Evolutionary conservation across 495 filamentous ascomycete genomes (phyloP).

Genomic region (Trichoderma orchidacearum): DNA sequence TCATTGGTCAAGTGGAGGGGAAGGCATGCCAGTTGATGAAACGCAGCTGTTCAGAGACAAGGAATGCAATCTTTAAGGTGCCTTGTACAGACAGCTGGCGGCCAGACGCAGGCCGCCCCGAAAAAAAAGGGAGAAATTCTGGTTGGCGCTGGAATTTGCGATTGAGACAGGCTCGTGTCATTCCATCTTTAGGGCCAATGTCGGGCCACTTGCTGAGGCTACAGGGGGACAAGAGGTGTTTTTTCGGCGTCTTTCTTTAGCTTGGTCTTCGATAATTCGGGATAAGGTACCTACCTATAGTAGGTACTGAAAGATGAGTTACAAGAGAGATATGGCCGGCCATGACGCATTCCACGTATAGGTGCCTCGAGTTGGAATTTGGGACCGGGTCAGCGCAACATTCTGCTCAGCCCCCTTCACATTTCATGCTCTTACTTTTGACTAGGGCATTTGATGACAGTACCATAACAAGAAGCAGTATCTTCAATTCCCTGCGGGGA

Average conservation of each 20-base stretch:
- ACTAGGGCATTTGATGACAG: too few species aligned
- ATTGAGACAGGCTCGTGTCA: neutral
- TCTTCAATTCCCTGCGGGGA: too few species aligned
- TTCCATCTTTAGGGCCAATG: neutral
- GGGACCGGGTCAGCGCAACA: neutral
- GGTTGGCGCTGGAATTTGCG: neutral
- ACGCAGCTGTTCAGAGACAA: neutral
- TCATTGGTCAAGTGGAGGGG: too few species aligned
- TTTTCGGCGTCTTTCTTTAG: neutral
- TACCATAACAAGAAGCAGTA: too few species aligned
- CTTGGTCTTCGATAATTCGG: too few species aligned
- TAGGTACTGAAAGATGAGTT: neutral
- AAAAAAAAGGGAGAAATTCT: neutral
- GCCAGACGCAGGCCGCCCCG: neutral
- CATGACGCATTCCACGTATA: neutral
- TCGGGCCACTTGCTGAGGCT: neutral
- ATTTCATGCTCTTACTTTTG: too few species aligned
- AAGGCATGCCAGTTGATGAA: neutral
- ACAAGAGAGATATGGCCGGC: neutral
- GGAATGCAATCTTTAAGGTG: neutral
- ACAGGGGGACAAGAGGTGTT: neutral
- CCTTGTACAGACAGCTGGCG: neutral
- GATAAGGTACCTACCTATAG: too few species aligned
- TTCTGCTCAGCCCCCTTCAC: neutral
- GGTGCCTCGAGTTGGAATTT: neutral